Evolutionary conservation across 352 stramenopile genomes (phyloP).

Genomic region (Phytophthora parvispora): DNA sequence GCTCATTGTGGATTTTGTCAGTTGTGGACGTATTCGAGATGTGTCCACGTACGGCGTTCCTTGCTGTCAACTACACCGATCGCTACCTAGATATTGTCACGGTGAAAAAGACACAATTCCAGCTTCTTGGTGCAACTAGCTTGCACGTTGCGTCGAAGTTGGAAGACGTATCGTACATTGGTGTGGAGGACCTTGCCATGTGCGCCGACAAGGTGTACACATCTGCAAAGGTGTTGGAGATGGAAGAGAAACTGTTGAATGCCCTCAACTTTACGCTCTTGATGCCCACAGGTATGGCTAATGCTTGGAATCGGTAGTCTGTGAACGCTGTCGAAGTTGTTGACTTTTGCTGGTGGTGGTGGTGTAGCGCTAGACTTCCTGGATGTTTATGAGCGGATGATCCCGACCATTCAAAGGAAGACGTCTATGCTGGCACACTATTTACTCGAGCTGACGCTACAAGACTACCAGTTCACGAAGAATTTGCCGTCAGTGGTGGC

Average conservation of each 20-base stretch:
- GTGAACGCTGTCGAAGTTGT: too few relatives aligned
- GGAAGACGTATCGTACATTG: slow-evolving; percentile 95
- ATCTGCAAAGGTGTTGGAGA: slow-evolving; percentile 90
- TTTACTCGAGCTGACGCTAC: slow-evolving; percentile 86
- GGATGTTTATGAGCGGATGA: slow-evolving; percentile 92
- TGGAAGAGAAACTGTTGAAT: slow-evolving; percentile 94
- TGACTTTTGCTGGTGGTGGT: too few relatives aligned
- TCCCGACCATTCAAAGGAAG: slow-evolving; percentile 85
- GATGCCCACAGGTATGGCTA: slow-evolving; percentile 91
- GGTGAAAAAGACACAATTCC: slow-evolving; percentile 91
- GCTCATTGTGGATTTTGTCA: slow-evolving; percentile 18
- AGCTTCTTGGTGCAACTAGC: slow-evolving; percentile 92
- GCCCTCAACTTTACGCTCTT: slow-evolving; percentile 93
- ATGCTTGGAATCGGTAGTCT: too few relatives aligned
- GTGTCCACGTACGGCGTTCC: slow-evolving; percentile 90
- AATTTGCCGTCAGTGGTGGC: slow-evolving; percentile 89
- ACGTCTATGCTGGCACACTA: slow-evolving; percentile 92
- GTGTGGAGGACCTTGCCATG: slow-evolving; percentile 92
- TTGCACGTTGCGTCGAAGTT: slow-evolving; percentile 93
- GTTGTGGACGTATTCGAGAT: slow-evolving; percentile 95
- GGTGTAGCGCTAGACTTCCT: slow-evolving; percentile 92
- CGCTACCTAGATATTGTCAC: slow-evolving; percentile 90
- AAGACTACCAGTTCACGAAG: slow-evolving; percentile 91
- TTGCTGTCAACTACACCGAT: slow-evolving; percentile 94
- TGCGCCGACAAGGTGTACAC: slow-evolving; percentile 94